Base-by-base conservation (phyloP, 1,284 basidiomycete species). In the Cutaneotrichosporon spelunceum region DNA sequence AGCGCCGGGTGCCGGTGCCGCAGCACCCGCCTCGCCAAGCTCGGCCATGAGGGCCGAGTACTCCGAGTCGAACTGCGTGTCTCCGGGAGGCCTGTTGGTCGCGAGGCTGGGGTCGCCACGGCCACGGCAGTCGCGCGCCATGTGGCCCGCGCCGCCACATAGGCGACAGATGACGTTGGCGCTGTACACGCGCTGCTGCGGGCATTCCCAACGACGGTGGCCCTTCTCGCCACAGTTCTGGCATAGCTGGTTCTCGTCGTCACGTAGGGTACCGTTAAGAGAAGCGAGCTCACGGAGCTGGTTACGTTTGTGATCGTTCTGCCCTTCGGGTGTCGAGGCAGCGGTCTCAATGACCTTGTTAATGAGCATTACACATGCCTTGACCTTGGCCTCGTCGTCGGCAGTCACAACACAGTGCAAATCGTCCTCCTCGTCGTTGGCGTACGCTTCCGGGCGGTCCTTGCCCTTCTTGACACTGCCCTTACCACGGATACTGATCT, bases 401-500 rank as follows among this genome's bases (percentile, higher is more conserved):
- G 87, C 95, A 74, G 91, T 89, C 68, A 99, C 90, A 66, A 99
- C 87, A 82, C 96, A 99, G 79, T 99, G 96, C 72, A 99, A 86
- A 80, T 99, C 96, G 81, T 99, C 96, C 79, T 99, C 94, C 73
- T 94, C 93, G 77, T 98, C 96, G 73, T 93, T 91, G 33, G 91
- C 90, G 76, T 85, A 93, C 74, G 91, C 89, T 75, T 94, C 94
- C 49, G 90, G 89, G 65, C 93, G 85, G 54, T 91, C 91, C 80
- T 99, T 99, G 63, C 96, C 96, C 79, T 98, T 93, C 81, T 99
- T 99, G 53, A 99, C 93, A 77, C 91, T 93, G 53, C 96, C 96
- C 80, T 97, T 98, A 59, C 96, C 96, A 66, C 96, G 87, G 70
- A 99, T 99, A 68, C 90, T 92, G 73, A 99, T 99, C 81, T 99